phyloP scores from a whole-genome alignment of 352 stramenopile species.

The Thraustochytrium aureum region DNA sequence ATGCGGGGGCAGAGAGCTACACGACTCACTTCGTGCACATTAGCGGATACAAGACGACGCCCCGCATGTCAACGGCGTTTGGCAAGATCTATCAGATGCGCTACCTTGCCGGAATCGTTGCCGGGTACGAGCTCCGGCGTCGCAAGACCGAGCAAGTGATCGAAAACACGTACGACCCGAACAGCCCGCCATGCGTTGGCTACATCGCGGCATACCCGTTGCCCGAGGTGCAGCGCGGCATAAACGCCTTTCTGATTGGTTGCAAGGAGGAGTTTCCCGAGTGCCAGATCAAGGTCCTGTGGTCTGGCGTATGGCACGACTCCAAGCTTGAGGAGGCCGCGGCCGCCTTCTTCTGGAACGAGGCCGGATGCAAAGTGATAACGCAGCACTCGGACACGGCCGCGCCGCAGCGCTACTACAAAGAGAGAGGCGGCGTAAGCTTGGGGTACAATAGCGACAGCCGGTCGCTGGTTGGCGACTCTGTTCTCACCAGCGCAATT shows the following conservation, averaged over 20 bases:
- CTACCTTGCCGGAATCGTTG: neutral
- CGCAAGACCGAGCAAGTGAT: neutral
- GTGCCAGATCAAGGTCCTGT: neutral
- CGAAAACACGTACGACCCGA: neutral
- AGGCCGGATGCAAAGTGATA: neutral
- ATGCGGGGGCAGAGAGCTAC: neutral
- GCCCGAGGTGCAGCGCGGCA: constrained; percentile 12
- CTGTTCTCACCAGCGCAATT: neutral
- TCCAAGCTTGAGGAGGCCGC: neutral
- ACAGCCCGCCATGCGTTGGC: neutral
- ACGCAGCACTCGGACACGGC: constrained; percentile 13
- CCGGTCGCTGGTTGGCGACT: neutral
- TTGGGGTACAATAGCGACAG: constrained; percentile 3
- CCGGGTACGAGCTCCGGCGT: neutral
- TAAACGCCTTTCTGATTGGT: constrained; percentile 11
- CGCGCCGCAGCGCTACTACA: neutral
- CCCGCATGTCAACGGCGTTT: neutral
- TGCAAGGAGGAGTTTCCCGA: neutral
- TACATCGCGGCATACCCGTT: constrained; percentile 11
- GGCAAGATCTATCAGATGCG: constrained; percentile 17
- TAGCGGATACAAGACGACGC: neutral
- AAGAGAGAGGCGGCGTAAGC: neutral
- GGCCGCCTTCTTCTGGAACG: constrained; percentile 1
- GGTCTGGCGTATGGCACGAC: neutral
- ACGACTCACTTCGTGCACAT: neutral